Percentiles rank a stretch among this genome's conserved stretches.
These are phyloP conservation scores for Rachicladosporium sp. DNA, from an alignment of 2,329 filamentous ascomycete genomes.

Conservation along the genomic window DNA sequence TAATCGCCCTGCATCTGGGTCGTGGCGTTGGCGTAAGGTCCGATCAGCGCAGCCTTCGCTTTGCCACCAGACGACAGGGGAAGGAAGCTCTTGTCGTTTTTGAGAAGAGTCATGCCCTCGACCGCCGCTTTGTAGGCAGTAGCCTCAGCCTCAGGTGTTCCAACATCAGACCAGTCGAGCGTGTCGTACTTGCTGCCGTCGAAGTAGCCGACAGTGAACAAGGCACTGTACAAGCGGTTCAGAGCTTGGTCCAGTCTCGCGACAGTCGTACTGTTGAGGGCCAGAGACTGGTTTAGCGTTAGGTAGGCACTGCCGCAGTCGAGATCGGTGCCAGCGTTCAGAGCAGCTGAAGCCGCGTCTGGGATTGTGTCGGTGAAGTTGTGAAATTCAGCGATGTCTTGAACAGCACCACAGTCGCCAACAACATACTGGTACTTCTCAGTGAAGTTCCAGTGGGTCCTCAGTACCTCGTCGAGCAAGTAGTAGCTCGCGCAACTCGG, in stretches of 20 bases:
- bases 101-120: slow-evolving; percentile 34
- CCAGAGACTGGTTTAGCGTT: slow-evolving; percentile 30
- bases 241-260: slow-evolving; percentile 37
- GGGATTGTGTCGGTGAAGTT: slow-evolving; percentile 27
- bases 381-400: slow-evolving; percentile 41
- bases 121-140: slow-evolving; percentile 33
- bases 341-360: slow-evolving; percentile 33
- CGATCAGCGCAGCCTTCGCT: slow-evolving; percentile 38
- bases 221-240: slow-evolving; percentile 38
- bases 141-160: slow-evolving; percentile 38
- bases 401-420: slow-evolving; percentile 50
- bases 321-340: slow-evolving; percentile 40
- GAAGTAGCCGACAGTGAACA: slow-evolving; percentile 45
- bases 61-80: slow-evolving; percentile 22
- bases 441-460: slow-evolving; percentile 50
- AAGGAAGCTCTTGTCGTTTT: slow-evolving; percentile 36
- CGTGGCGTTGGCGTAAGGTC: slow-evolving; percentile 44
- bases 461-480: slow-evolving; percentile 47
- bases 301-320: slow-evolving; percentile 38
- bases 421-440: slow-evolving; percentile 45
- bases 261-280: slow-evolving; percentile 30
- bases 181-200: slow-evolving; percentile 37
- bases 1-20: slow-evolving; percentile 46
- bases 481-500: slow-evolving; percentile 49
- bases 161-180: slow-evolving; percentile 43